Conservation (phyloP, 2,329 filamentous ascomycete genomes). For the Bipolaris cookei region DNA sequence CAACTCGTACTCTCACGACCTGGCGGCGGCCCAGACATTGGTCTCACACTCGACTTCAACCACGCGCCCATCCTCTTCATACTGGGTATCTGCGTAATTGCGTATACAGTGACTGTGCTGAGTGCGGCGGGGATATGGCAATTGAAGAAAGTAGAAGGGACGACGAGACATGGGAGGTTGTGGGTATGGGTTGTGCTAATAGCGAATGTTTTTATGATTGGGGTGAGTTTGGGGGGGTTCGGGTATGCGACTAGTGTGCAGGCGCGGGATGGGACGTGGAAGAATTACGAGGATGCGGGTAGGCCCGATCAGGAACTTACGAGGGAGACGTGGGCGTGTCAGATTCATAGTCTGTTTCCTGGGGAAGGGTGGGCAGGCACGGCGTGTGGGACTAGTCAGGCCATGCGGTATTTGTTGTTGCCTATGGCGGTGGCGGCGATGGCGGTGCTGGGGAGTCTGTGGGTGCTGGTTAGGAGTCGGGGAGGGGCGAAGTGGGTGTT, state of each 20-base stretch:
- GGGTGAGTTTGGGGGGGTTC: slow-evolving; percentile 27
- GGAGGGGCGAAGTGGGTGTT: slow-evolving; percentile 38
- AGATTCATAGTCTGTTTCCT: slow-evolving; percentile 28
- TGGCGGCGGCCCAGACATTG: slow-evolving; percentile 14
- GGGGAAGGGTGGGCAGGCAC: slow-evolving; percentile 30
- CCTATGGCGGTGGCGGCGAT: slow-evolving; percentile 29
- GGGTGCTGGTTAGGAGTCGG: slow-evolving; percentile 30
- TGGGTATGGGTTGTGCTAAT: slow-evolving; percentile 39
- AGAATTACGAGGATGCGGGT: slow-evolving; percentile 24
- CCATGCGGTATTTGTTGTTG: slow-evolving; percentile 35
- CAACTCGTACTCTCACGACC: slow-evolving; percentile 21
- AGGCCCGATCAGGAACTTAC: slow-evolving; percentile 22
- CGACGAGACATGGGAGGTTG: slow-evolving; percentile 24
- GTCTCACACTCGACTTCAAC: slow-evolving; percentile 21
- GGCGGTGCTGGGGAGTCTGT: slow-evolving; percentile 26
- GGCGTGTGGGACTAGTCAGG: slow-evolving; percentile 35
- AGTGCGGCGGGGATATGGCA: slow-evolving; percentile 39
- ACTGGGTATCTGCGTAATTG: slow-evolving; percentile 26
- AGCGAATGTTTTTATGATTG: slow-evolving; percentile 23
- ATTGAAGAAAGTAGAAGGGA: slow-evolving; percentile 36
- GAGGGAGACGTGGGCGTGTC: slow-evolving; percentile 39
- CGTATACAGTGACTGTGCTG: slow-evolving; percentile 26
- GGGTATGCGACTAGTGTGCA: slow-evolving; percentile 32
- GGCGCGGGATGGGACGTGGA: slow-evolving; percentile 23
- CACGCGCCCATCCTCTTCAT: slow-evolving; percentile 24